Evolutionary conservation across 306 rosid species (phyloP).

Genomic region (Castanea sativa): DNA sequence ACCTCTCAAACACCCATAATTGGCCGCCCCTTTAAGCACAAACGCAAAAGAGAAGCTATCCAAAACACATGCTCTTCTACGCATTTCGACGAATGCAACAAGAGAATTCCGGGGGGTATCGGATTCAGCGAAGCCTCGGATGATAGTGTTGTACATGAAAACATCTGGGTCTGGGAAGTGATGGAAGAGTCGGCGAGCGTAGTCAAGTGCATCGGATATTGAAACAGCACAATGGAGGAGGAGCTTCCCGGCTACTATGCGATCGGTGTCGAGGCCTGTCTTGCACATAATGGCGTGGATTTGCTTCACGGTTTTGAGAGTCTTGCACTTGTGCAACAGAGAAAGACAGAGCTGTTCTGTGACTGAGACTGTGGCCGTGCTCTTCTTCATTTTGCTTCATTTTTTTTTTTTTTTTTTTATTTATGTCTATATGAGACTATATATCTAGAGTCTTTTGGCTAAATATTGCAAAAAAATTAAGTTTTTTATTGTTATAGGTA

Average conservation of each 20-base stretch:
- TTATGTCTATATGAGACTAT: too few relatives aligned
- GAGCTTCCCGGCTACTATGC: constrained; percentile 58
- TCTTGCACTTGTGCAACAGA: constrained; percentile 47
- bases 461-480: too few relatives aligned
- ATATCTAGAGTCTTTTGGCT: too few relatives aligned
- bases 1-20: constrained; percentile 24
- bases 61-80: neutral
- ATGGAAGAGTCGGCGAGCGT: constrained; percentile 54
- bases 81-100: constrained; percentile 53
- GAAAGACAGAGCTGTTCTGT: constrained; percentile 37
- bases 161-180: constrained; percentile 66
- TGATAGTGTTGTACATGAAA: constrained; percentile 83
- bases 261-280: constrained; percentile 49
- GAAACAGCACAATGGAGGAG: constrained; percentile 69
- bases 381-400: too few relatives aligned
- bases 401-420: too few relatives aligned
- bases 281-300: constrained; percentile 43
- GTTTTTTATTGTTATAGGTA: too few relatives aligned
- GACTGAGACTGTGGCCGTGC: too few relatives aligned
- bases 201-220: constrained; percentile 52
- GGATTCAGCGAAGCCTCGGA: constrained; percentile 62
- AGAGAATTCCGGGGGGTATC: constrained; percentile 46
- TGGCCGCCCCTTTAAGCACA: constrained; percentile 64
- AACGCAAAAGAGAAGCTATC: constrained; percentile 90
- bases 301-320: constrained; percentile 50